These are phyloP conservation scores for Aureobasidium namibiae DNA, from an alignment of 2,329 filamentous ascomycete species.

Conservation along the genomic window DNA sequence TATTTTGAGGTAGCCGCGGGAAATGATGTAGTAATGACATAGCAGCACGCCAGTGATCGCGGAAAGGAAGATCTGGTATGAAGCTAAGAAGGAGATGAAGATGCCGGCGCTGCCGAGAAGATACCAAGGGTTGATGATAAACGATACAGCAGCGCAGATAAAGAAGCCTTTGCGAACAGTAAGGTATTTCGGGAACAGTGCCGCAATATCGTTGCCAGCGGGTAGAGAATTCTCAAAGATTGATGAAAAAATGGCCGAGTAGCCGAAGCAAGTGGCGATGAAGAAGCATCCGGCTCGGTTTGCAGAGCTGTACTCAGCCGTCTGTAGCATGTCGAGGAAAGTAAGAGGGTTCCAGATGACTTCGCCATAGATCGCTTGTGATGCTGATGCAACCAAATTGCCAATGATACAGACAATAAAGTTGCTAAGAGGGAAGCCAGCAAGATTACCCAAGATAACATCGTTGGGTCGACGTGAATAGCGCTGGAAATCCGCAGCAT, in stretches of 20 bases:
- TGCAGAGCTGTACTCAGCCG: slow-evolving; percentile 3
- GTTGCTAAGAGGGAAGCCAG: slow-evolving; percentile 34
- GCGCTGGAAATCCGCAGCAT: slow-evolving; percentile 37
- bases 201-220: slow-evolving; percentile 32
- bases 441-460: slow-evolving; percentile 33
- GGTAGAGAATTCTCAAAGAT: slow-evolving; percentile 39
- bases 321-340: slow-evolving; percentile 30
- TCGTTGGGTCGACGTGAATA: slow-evolving; percentile 35
- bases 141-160: slow-evolving; percentile 29
- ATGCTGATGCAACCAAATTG: slow-evolving; percentile 30
- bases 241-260: slow-evolving; percentile 35
- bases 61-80: slow-evolving; percentile 36
- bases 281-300: slow-evolving; percentile 35
- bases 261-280: slow-evolving; percentile 34
- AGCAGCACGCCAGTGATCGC: slow-evolving; percentile 36
- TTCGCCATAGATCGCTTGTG: slow-evolving; percentile 26
- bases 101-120: slow-evolving; percentile 27
- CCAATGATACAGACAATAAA: slow-evolving; percentile 33
- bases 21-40: slow-evolving; percentile 36
- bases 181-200: slow-evolving; percentile 33
- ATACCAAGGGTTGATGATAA: slow-evolving; percentile 33
- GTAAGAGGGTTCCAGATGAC: slow-evolving; percentile 30
- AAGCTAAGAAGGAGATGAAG: slow-evolving; percentile 34
- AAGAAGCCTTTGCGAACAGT: slow-evolving; percentile 33
- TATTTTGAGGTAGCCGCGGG: slow-evolving; percentile 37